Evolutionary conservation across 2,329 filamentous ascomycete genomes (phyloP).

Genomic region (Aspergillus fumigatus): DNA sequence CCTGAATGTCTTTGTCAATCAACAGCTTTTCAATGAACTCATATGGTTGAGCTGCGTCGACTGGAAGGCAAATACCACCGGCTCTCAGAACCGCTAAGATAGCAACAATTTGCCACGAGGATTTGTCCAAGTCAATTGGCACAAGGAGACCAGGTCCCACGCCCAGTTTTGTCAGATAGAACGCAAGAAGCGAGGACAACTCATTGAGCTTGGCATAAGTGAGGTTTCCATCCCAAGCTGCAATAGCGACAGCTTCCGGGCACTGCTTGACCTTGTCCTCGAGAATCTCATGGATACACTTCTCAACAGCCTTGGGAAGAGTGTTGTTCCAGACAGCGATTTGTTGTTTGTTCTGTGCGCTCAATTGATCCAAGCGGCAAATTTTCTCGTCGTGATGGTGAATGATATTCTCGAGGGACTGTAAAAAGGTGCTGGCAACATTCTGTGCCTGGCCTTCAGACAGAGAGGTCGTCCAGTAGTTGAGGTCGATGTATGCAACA

Average conservation of each 20-base stretch:
- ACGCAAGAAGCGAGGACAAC: conserved; percentile 29
- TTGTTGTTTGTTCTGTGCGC: conserved; percentile 28
- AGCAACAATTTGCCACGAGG: conserved; percentile 26
- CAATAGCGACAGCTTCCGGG: conserved; percentile 25
- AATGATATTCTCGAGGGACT: conserved; percentile 36
- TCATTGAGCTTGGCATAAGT: conserved; percentile 32
- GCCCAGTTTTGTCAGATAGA: conserved; percentile 25
- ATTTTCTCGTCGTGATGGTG: conserved; percentile 31
- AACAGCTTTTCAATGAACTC: conserved; percentile 35
- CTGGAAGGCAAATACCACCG: conserved; percentile 29
- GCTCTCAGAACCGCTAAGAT: conserved; percentile 28
- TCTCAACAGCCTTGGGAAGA: conserved; percentile 18
- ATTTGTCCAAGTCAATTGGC: conserved; percentile 26
- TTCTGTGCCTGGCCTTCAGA: conserved; percentile 37
- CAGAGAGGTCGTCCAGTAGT: conserved; percentile 40
- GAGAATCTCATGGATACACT: conserved; percentile 27
- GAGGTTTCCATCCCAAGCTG: conserved; percentile 29
- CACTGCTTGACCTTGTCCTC: conserved; percentile 18
- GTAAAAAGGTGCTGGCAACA: conserved; percentile 36
- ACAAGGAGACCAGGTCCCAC: conserved; percentile 24
- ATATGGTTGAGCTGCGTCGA: conserved; percentile 32
- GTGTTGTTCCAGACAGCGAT: conserved; percentile 29
- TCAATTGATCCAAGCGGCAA: conserved; percentile 35
- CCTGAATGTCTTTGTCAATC: conserved; percentile 34
- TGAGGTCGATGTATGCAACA: conserved; percentile 33